phyloP scores from a whole-genome alignment of 345 rosid genomes.

The Sonneratia alba region DNA sequence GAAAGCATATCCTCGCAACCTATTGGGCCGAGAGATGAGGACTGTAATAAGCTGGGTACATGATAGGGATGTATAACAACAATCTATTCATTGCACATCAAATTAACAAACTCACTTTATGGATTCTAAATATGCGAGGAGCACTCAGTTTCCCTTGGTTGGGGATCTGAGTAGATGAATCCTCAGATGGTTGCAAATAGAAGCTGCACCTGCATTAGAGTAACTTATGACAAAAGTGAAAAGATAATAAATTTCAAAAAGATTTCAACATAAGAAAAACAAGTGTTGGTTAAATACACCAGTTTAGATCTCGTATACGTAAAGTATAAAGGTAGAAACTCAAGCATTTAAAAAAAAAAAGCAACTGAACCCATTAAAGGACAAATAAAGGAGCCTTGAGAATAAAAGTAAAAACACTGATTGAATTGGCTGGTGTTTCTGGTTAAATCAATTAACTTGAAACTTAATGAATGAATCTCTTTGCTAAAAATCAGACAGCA shows the following conservation, averaged over 20 bases:
- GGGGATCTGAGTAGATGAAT: conserved; percentile 64
- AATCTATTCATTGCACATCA: background rate
- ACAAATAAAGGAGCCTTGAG: background rate
- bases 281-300: background rate
- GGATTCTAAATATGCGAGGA: conserved; percentile 92
- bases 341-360: no score
- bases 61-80: background rate
- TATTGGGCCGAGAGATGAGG: background rate
- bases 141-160: conserved; percentile 97
- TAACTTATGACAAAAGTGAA: background rate
- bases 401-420: background rate
- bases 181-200: conserved; percentile 88
- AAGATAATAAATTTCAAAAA: background rate
- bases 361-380: background rate
- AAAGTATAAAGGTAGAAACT: no score
- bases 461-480: background rate
- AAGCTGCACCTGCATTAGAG: conserved; percentile 72
- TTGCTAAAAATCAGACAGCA: background rate
- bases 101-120: conserved; percentile 47
- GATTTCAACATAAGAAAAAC: background rate
- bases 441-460: background rate
- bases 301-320: background rate
- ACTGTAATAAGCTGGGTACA: background rate
- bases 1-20: background rate
- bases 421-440: background rate